Base-by-base conservation (phyloP, 306 rosid genomes). In the Phaseolus lunatus region DNA sequence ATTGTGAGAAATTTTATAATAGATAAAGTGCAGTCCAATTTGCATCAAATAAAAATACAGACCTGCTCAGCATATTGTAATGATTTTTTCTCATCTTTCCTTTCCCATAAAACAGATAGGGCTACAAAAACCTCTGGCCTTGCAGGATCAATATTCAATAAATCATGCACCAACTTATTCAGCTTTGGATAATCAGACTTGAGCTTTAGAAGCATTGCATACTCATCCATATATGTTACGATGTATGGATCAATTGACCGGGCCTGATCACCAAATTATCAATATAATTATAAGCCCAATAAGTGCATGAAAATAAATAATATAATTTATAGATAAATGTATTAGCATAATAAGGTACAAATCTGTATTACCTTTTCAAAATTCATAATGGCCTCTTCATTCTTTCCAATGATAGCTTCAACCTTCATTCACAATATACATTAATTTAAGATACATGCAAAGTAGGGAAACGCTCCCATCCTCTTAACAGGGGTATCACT, bases 91-190 rank as follows among this genome's bases (percentile, higher is more conserved):
- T 88, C 97, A 29, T 93, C 99, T 87, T 91, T 96, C 84, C 85
- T 88, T 92, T 92, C 97, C 95, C 97, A 92, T 79, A 96, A 85
- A 75, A 91, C 98, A 74, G 98, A 91, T 54, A 96, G 81, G 75
- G 98, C 91, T 54, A 96, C 99, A 87, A 91, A 91, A 84, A 89
- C 99, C 89, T 96, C 99, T 69, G 99, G 98, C 81, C 96, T 89
- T 62, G 94, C 82, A 81, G 97, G 89, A 89, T 96, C 98, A 76
- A 93, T 86, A 80, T 85, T 87, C 79, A 96, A 79, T 84, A 96
- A 86, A 88, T 96, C 99, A 75, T 89, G 90, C 39, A 93, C 99
- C 54, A 96, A 82, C 81, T 91, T 96, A 86, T 88, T 92, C 56
- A 96, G 87, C 91, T 91, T 96, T 53, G 96, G 83, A 85, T 81